phyloP scores from a whole-genome alignment of 2,329 filamentous ascomycete species.

The Camptophora hylomeconis region DNA sequence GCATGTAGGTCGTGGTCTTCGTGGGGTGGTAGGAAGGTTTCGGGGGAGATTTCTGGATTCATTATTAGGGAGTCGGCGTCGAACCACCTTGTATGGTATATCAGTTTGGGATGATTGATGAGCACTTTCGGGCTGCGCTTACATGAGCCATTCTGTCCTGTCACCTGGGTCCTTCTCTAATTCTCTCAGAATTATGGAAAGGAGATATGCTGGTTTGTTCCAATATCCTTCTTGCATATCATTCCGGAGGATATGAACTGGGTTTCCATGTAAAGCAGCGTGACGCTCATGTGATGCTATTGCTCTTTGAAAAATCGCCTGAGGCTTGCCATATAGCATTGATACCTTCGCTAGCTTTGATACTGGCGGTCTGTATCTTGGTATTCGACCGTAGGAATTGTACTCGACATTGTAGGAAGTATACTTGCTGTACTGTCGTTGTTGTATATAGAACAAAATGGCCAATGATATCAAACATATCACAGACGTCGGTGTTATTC shows the following conservation, averaged over 20 bases:
- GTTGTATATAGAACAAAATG: too few relatives aligned
- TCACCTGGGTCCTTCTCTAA: constrained; percentile 20
- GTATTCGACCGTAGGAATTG: too few relatives aligned
- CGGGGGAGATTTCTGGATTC: constrained; percentile 22
- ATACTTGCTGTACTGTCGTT: too few relatives aligned
- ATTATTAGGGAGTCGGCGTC: constrained; percentile 24
- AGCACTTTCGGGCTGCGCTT: too few relatives aligned
- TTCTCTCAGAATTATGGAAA: constrained; percentile 21
- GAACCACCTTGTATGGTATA: too few relatives aligned
- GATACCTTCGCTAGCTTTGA: constrained; percentile 3
- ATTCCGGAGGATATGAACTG: background rate
- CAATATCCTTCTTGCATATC: constrained; percentile 2
- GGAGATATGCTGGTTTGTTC: constrained; percentile 17
- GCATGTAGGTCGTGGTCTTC: constrained; percentile 4
- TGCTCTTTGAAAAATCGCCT: background rate
- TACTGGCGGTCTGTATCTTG: too few relatives aligned
- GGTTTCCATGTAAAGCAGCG: background rate
- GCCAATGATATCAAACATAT: too few relatives aligned
- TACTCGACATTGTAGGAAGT: too few relatives aligned
- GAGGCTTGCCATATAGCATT: constrained; percentile 1
- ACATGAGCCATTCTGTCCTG: constrained; percentile 25
- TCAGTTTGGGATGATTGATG: too few relatives aligned
- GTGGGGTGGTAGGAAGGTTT: constrained; percentile 24
- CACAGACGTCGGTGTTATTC: too few relatives aligned
- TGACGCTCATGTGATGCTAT: background rate